Percentiles rank a stretch among this genome's conserved stretches.
Conservation (phyloP, 1,139 yeast genomes). For the Lipomyces yarrowii region DNA sequence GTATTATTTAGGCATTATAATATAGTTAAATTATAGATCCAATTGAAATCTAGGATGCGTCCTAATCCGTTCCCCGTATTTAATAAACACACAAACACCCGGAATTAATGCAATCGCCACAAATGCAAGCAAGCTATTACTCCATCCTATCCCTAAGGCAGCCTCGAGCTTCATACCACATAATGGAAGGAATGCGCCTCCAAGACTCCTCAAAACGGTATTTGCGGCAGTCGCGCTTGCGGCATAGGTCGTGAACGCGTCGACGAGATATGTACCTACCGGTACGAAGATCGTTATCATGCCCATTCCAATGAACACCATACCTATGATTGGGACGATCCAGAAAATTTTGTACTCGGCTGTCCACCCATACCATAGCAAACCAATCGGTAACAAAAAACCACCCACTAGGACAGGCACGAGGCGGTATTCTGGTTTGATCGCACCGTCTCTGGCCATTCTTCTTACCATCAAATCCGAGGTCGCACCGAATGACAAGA, state of each 20-base stretch:
- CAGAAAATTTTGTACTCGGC: conserved; percentile 56
- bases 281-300: conserved; percentile 28
- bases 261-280: conserved; percentile 1
- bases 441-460: conserved; percentile 44
- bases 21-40: neutral
- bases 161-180: conserved; percentile 38
- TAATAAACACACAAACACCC: conserved; percentile 35
- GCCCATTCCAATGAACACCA: conserved; percentile 44
- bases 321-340: conserved; percentile 50
- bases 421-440: conserved; percentile 64
- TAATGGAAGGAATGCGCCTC: conserved; percentile 5
- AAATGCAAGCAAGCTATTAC: conserved; percentile 61
- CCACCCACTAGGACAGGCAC: conserved; percentile 54
- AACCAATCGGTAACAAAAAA: conserved; percentile 60
- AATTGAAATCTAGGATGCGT: neutral
- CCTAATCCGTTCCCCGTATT: neutral
- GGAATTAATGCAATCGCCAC: conserved; percentile 58
- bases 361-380: conserved; percentile 80
- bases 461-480: conserved; percentile 41
- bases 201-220: conserved; percentile 2
- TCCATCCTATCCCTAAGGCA: conserved; percentile 61
- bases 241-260: conserved; percentile 4
- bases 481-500: conserved; percentile 40
- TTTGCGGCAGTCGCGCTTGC: conserved; percentile 5
- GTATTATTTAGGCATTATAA: no score